Evolutionary conservation across 306 rosid genomes (phyloP).

Genomic region (Begonia fuchsioides): DNA sequence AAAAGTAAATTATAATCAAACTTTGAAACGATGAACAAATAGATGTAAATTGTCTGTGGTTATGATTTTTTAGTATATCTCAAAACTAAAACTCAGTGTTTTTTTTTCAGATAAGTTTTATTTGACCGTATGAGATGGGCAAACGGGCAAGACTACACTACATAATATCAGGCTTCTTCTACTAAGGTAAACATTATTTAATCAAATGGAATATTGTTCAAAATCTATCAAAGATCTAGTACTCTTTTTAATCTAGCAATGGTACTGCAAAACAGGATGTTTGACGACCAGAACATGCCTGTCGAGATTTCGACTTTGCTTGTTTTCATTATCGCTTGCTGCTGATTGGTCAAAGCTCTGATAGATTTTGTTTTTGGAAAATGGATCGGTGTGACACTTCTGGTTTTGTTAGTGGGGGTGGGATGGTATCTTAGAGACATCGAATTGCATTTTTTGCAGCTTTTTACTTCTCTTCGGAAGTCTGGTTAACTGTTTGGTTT

Average conservation of each 20-base stretch:
- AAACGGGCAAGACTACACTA: neutral
- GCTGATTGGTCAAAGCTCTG: constrained; percentile 22
- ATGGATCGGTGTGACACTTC: constrained; percentile 98
- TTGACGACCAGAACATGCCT: constrained; percentile 15
- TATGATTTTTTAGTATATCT: too few relatives aligned
- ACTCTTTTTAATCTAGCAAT: constrained; percentile 13
- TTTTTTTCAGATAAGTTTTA: too few relatives aligned
- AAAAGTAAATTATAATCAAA: too few relatives aligned
- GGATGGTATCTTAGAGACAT: constrained; percentile 50
- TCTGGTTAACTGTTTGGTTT: constrained; percentile 34
- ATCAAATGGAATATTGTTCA: neutral
- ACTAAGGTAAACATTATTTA: neutral
- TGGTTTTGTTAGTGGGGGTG: constrained; percentile 97
- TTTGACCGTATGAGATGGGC: too few relatives aligned
- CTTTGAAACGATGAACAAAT: too few relatives aligned
- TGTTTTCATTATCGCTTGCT: constrained; percentile 23
- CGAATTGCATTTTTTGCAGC: constrained; percentile 46
- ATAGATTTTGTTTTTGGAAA: constrained; percentile 16
- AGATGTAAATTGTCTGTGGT: too few relatives aligned
- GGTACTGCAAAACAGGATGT: constrained; percentile 45
- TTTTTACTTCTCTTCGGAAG: constrained; percentile 18
- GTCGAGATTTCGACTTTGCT: constrained; percentile 20
- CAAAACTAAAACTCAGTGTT: too few relatives aligned
- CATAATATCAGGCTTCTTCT: neutral
- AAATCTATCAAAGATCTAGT: neutral